phyloP scores from a whole-genome alignment of 768 basidiomycete genomes.

The Trametes meyenii region DNA sequence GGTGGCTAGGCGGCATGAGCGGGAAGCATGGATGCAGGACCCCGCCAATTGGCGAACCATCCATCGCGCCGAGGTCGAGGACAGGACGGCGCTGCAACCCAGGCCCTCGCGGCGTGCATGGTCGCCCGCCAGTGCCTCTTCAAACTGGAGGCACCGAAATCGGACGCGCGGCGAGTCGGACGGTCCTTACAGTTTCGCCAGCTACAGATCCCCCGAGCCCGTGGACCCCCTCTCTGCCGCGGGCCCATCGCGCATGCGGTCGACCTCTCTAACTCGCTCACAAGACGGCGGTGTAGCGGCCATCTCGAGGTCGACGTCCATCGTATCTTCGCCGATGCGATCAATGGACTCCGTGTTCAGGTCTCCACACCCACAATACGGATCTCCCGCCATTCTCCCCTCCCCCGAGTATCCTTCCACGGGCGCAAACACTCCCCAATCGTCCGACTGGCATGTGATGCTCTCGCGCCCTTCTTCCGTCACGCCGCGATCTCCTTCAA shows the following conservation, averaged over 20 bases:
- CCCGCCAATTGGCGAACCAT: slow-evolving; percentile 45
- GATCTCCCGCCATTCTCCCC: slow-evolving; percentile 13
- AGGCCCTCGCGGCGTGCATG: slow-evolving; percentile 21
- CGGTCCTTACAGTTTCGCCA: slow-evolving; percentile 3
- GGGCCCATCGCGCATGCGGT: slow-evolving; percentile 6
- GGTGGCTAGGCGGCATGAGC: slow-evolving; percentile 63
- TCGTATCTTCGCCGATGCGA: slow-evolving; percentile 11
- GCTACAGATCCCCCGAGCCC: slow-evolving; percentile 6
- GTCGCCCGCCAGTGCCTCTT: slow-evolving; percentile 23
- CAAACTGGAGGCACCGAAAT: slow-evolving; percentile 15
- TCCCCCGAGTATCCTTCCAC: slow-evolving; percentile 15
- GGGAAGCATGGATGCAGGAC: slow-evolving; percentile 55
- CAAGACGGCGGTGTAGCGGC: background rate
- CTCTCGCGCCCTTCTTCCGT: slow-evolving; percentile 2
- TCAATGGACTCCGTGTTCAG: slow-evolving; percentile 14
- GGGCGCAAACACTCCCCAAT: slow-evolving; percentile 7
- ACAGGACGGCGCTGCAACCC: slow-evolving; percentile 17
- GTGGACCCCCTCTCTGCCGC: slow-evolving; percentile 7
- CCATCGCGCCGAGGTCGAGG: slow-evolving; percentile 34
- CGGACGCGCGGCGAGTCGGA: slow-evolving; percentile 17
- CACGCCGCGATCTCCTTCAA: background rate
- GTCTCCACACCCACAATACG: slow-evolving; percentile 1
- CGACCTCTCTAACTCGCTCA: background rate
- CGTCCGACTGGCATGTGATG: slow-evolving; percentile 14
- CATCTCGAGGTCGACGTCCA: slow-evolving; percentile 15